Percentiles rank a stretch among this genome's conserved stretches.
Evolutionary conservation across 805 yeast species (phyloP).

Genomic region (Nakazawaea molendinolei): DNA sequence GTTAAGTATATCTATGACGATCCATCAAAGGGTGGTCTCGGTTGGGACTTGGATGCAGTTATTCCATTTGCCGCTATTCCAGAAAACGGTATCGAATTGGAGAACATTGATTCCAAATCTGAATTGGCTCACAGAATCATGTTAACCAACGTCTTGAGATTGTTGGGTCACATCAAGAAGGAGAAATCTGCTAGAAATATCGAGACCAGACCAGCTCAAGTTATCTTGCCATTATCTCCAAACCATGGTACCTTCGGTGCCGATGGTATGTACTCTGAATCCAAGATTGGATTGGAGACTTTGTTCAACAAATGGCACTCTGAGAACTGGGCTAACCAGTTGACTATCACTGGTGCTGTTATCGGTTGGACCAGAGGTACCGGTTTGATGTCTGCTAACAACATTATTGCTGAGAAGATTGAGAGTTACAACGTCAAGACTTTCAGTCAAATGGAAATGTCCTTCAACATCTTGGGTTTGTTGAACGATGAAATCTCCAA

Average conservation of each 20-base stretch:
- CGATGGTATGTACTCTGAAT: conserved; percentile 97
- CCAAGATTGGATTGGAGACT: conserved; percentile 91
- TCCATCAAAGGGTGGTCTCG: conserved; percentile 82
- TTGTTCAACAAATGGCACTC: conserved; percentile 98
- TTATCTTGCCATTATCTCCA: conserved; percentile 92
- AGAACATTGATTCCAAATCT: conserved; percentile 86
- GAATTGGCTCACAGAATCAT: conserved; percentile 98
- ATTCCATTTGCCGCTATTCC: conserved; percentile 99
- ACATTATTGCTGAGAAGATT: conserved; percentile 95
- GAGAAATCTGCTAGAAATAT: conserved; percentile 70
- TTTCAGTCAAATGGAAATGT: conserved; percentile 98
- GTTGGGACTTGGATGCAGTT: conserved; percentile 95
- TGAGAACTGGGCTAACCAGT: conserved; percentile 91
- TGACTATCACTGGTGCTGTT: conserved; percentile 96
- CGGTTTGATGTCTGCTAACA: conserved; percentile 96
- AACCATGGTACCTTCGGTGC: conserved; percentile 99
- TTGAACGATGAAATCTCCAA: conserved; percentile 80
- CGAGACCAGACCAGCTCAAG: conserved; percentile 98
- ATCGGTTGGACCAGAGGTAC: conserved; percentile 99
- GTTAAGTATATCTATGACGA: conserved; percentile 80
- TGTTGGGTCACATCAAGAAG: conserved; percentile 83
- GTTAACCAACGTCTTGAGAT: conserved; percentile 91
- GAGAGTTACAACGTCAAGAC: conserved; percentile 96
- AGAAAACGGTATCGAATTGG: conserved; percentile 95
- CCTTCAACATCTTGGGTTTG: conserved; percentile 93